Base-by-base conservation (phyloP, 805 yeast species). In the Ogataea corticis region DNA sequence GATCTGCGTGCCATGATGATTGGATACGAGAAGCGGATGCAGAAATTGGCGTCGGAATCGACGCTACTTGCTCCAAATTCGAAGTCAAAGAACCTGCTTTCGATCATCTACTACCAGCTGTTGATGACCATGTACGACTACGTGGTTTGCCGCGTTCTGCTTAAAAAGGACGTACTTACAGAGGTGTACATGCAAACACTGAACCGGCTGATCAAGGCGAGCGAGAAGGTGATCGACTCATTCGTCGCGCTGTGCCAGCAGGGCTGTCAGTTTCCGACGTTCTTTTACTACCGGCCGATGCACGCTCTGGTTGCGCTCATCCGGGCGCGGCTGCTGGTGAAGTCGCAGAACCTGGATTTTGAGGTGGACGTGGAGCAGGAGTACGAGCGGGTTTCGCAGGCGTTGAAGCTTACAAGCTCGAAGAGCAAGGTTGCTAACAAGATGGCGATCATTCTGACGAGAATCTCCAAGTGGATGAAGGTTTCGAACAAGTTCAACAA, bases 271-370 rank as follows among this genome's bases (percentile, higher is more conserved):
- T 73, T 69, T 46, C 82, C 82, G 2, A 76, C 82, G 0, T 74
- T 76, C 50, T 71, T 77, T 51, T 73, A 74, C 55, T 78, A 77
- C 51, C 59, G 82, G 37, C 80, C 82, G 2, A 66, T 77, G 71
- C 76, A 76, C 55, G 76, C 81, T 0, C 57, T 78, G 17, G 75
- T 76, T 19, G 68, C 77, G 3, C 56, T 78, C 47, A 69, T 77
- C 15, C 63, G 80, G 42, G 69, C 77, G 1, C 62, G 76, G 48
- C 54, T 78, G 16, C 61, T 76, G 38, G 72, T 76, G 16, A 70
- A 71, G 43, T 68, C 79, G 0, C 70, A 66, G 49, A 56, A 61
- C n/a, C 57, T 72, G 37, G 66, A 63, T 19, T 35, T 66, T 10
- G 66, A 61, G 28, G 59, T 64, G 33, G 55, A 65, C 40, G 70